Conservation (phyloP, 441 rosid genomes). For the Euphorbia corollata region DNA sequence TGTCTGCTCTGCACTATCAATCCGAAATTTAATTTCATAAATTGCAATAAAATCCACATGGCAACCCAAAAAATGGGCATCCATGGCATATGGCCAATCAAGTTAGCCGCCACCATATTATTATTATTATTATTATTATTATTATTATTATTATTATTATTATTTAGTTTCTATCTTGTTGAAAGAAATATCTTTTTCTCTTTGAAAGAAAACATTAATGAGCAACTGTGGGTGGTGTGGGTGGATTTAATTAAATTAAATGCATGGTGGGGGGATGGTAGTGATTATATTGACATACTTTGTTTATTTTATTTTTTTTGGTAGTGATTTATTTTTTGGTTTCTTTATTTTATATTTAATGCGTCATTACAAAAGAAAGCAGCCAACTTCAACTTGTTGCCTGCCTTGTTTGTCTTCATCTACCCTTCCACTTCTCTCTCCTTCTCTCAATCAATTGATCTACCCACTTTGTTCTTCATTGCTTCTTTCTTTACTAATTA, state of each 20-base stretch:
- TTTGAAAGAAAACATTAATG: slow-evolving; percentile 17
- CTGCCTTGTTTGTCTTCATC: not conserved
- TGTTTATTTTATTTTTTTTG: too few relatives aligned
- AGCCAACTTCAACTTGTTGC: slow-evolving; percentile 30
- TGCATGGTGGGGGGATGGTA: slow-evolving; percentile 24
- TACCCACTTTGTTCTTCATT: too few relatives aligned
- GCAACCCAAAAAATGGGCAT: slow-evolving; percentile 13
- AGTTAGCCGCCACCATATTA: too few relatives aligned
- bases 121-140: too few relatives aligned
- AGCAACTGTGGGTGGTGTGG: slow-evolving; percentile 15
- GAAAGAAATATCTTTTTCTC: slow-evolving; percentile 12
- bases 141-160: not conserved
- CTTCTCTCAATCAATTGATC: slow-evolving; percentile 9
- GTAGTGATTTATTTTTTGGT: slow-evolving; percentile 12
- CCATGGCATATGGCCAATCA: slow-evolving; percentile 7
- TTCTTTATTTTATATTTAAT: slow-evolving; percentile 11
- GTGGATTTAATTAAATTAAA: slow-evolving; percentile 19
- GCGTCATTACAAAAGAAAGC: too few relatives aligned
- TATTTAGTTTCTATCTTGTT: not conserved
- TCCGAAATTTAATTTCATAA: not conserved
- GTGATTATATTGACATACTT: slow-evolving; percentile 10
- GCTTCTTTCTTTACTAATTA: not conserved
- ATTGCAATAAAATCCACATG: slow-evolving; percentile 22
- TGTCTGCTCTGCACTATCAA: not conserved
- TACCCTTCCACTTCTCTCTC: not conserved